Evolutionary conservation across 1,284 basidiomycete species (phyloP).

Genomic region (Ustilago esculenta): DNA sequence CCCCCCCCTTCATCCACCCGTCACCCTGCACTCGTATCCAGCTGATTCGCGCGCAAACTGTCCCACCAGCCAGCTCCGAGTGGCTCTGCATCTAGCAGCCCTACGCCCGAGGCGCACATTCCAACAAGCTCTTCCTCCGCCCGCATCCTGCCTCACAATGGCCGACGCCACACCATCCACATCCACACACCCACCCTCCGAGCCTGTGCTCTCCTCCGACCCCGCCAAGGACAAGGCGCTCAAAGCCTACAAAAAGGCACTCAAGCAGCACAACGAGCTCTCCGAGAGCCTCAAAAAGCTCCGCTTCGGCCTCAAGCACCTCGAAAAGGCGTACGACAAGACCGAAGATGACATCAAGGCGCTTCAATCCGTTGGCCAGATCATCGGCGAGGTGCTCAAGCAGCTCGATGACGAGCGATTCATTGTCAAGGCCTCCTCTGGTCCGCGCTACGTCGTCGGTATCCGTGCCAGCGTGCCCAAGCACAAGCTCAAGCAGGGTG

Average conservation of each 20-base stretch:
- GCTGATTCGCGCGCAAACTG: no score
- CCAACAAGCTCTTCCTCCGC: no score
- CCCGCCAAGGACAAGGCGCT: constrained; percentile 63
- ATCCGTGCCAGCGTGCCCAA: constrained; percentile 92
- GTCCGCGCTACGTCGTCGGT: constrained; percentile 98
- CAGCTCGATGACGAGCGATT: constrained; percentile 98
- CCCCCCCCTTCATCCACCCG: no score
- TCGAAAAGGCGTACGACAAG: constrained; percentile 90
- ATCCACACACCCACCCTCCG: constrained; percentile 39
- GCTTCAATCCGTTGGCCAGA: constrained; percentile 97
- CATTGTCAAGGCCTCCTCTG: constrained; percentile 98
- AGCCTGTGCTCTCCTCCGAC: constrained; percentile 41
- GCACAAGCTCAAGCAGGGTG: constrained; percentile 89
- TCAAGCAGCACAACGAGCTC: constrained; percentile 70
- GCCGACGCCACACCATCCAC: constrained; percentile 46
- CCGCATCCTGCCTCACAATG: constrained; percentile 20
- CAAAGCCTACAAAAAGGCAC: constrained; percentile 58
- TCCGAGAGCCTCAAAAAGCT: constrained; percentile 62
- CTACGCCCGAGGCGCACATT: no score
- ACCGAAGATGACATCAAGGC: constrained; percentile 99
- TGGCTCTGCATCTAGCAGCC: no score
- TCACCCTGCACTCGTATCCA: no score
- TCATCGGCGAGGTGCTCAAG: constrained; percentile 98
- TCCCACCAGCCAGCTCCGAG: no score
- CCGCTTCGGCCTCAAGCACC: constrained; percentile 72